Evolutionary conservation across 2,329 filamentous ascomycete genomes (phyloP), one percentile per base, ranked within the genome.

Genomic region (Fusarium oxysporum): DNA sequence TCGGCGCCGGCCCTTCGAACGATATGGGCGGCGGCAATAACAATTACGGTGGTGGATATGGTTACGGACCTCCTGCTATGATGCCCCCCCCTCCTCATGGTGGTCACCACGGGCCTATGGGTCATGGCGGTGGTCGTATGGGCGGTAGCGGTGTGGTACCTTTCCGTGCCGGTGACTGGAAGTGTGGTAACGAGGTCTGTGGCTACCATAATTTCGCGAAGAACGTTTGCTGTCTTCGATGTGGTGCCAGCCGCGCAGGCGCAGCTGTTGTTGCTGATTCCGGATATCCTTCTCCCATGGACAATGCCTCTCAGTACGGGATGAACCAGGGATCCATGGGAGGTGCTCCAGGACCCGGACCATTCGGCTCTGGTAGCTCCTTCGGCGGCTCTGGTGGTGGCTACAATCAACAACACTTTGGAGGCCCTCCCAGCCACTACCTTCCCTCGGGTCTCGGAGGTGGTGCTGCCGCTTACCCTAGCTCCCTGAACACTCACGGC

Each of bases 151-250:
- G 93, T 62, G 92, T 95, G 53, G 96, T 99, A 47, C 96, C 96
- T 21, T 99, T 99, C 92, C 93, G 96, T 79, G 96, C 96, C 62
- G 96, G 96, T 80, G 96, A 99, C 81, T 99, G 96, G 96, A 98
- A 98, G 84, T 99, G 96, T 80, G 96, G 96, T 63, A 96, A 96
- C 74, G 96, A 99, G 80, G 95, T 95, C 41, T 99, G 96, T 81
- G 94, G 93, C 65, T 99, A 99, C 83, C 96, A 99, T 87, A 99
- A 99, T 86, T 99, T 99, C 81, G 96, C 96, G 70, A 99, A 99
- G 90, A 99, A 99, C 79, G 96, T 98, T 65, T 97, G 94, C 84
- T 99, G 96, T 83, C 90, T 99, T 71, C 93, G 96, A 68, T 99
- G 96, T 81, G 96, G 96, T 81, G 96, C 96, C 59, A 97, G 95